Evolutionary conservation across 2,329 filamentous ascomycete genomes (phyloP).

Genomic region (Mollisia scopiformis): DNA sequence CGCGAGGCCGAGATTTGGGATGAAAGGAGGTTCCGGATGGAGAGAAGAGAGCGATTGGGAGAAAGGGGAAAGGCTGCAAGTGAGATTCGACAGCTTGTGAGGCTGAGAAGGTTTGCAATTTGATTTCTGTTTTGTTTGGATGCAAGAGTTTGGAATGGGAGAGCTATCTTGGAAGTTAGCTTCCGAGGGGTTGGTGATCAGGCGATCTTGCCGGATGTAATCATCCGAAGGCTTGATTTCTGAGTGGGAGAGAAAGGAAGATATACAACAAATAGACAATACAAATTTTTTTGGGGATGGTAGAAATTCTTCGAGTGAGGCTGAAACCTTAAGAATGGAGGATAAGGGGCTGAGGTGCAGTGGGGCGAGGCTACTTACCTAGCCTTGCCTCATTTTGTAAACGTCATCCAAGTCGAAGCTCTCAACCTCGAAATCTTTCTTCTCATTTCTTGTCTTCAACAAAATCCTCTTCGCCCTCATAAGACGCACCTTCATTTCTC

Average conservation of each 20-base stretch:
- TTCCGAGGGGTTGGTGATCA: no score
- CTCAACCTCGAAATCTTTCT: background rate
- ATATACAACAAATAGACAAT: no score
- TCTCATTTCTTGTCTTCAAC: background rate
- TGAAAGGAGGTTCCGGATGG: background rate
- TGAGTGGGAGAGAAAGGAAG: no score
- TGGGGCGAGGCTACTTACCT: background rate
- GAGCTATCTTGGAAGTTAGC: no score
- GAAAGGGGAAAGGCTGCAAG: background rate
- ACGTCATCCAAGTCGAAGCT: conserved; percentile 6
- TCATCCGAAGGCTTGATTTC: no score
- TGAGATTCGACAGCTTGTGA: background rate
- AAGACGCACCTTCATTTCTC: background rate
- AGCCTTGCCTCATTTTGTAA: conserved; percentile 1
- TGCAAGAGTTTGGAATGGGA: no score
- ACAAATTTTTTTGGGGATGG: no score
- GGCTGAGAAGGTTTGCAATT: background rate
- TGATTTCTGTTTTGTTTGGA: no score
- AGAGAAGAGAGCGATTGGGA: background rate
- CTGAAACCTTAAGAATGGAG: background rate
- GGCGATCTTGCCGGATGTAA: no score
- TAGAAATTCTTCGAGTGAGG: background rate
- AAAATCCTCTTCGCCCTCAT: background rate
- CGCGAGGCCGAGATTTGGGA: conserved; percentile 1
- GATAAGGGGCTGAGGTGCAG: background rate